Base-by-base conservation (phyloP, 1,139 yeast genomes). In the Wickerhamomyces sp. region DNA sequence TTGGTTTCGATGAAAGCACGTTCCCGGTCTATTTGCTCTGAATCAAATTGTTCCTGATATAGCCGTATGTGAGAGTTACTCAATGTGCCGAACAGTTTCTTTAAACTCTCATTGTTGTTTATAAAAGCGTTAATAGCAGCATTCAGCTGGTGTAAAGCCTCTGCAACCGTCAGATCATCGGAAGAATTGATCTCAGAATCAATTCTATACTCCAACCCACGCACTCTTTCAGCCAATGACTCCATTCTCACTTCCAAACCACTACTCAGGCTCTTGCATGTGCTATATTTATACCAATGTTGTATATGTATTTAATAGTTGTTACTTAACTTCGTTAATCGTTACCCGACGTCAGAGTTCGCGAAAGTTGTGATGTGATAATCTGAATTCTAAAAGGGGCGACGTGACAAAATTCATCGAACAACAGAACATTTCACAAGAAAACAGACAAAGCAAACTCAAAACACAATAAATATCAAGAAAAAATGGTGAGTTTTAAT, bases 1-100 rank as follows among this genome's bases (percentile, higher is more conserved):
- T 49, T 46, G 2, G 45, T 32, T 25, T 39, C 25, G 3, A 52
- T 43, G n/a, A 42, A 40, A 10, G 42, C 35, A 7, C 34, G 21
- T 21, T 43, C 44, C 3, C 30, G 15, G 1, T 37, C 42, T 2
- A 33, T 7, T 1, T 36, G 28, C 1, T 35, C 41, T 4, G 34
- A 31, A 7, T 29, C 36, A 5, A 24, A 16, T 3, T 16, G 7
- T 5, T 41, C 32, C 10, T 39, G 19, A 24, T 42, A 44, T 8
- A 41, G 31, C 14, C 36, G 41, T 17, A 46, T 42, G 2, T 27
- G 25, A 8, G 45, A 36, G 14, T 35, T 38, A 28, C 39, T 39
- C 14, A 51, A 21, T 8, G 40, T 40, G 12, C 16, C 21, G 16
- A 52, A 27, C 25, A 52, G 31, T 27, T 41, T 46, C 10, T 18